Evolutionary conservation across 345 rosid genomes (phyloP), one percentile per base, ranked within the genome.

Genomic region (Eucalyptus polyanthemos): DNA sequence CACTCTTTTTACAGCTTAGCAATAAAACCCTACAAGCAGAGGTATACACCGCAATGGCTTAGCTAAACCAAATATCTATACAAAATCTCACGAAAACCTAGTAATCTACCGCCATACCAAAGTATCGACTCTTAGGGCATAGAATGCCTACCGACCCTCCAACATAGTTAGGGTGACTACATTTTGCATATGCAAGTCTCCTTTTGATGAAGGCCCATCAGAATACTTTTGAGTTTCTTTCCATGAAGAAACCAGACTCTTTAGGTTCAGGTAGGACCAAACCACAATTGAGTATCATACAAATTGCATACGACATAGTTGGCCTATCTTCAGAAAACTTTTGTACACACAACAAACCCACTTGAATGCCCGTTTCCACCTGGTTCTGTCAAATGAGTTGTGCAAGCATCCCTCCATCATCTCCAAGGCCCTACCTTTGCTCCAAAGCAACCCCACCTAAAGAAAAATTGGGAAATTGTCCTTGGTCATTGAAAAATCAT

Each of bases 401-500:
- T 83, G 54, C 49, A 88, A 10, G 25, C 56, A 27, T 27, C 49
- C 54, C 87, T 90, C 89, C 86, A 91, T 87, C 53, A 90, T 58
- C 4, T 91, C 54, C 42, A 44, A 15, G 12, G 53, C 86, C 80
- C 76, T 88, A 67, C n/a, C 88, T 56, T 89, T 16, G 14, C 11
- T 56, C 93, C 94, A 91, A 58, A 92, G 50, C 69, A 88, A 37
- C 80, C 94, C 91, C 81, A 88, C 93, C 94, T 90, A 40, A 31
- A 69, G 25, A 29, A 72, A 72, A 72, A 9, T 72, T 72, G 44
- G 42, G 81, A 34, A 17, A 6, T 72, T 17, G 44, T 72, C 44
- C 25, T 72, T 72, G 11, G 14, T 72, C 44, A 72, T 31, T 72
- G 24, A 34, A 2, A 69, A 72, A 34, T 72, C 24, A 16, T 34